Percentiles rank a stretch among this genome's conserved stretches.
Conservation (phyloP, 495 filamentous ascomycete species). For the Pseudevernia furfuracea region DNA sequence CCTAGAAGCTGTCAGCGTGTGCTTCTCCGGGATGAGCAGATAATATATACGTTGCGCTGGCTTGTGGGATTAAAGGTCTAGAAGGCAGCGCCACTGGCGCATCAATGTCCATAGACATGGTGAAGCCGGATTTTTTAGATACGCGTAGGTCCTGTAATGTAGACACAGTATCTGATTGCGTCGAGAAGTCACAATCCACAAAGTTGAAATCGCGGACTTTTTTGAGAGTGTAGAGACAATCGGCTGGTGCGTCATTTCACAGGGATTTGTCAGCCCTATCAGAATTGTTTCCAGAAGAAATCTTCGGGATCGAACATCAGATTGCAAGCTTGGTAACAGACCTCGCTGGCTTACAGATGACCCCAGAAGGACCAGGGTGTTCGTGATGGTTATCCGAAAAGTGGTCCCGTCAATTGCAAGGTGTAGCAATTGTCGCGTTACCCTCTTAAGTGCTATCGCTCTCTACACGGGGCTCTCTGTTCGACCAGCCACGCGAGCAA, state of each 20-base stretch:
- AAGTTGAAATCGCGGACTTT: neutral
- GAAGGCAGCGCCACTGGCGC: conserved; percentile 49
- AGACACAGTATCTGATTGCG: neutral
- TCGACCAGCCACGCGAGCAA: conserved; percentile 4
- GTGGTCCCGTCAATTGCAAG: neutral
- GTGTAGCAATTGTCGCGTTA: conserved; percentile 20
- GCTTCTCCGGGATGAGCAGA: conserved; percentile 14
- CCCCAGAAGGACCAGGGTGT: neutral
- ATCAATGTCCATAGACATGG: conserved; percentile 68
- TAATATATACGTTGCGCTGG: conserved; percentile 52
- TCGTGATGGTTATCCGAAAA: neutral
- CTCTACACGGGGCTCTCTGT: conserved; percentile 10
- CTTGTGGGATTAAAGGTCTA: conserved; percentile 38
- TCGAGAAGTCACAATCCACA: neutral
- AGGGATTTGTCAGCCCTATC: conserved; percentile 12
- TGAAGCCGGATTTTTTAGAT: conserved; percentile 5
- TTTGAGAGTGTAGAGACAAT: neutral
- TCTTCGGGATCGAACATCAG: neutral
- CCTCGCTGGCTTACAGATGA: neutral
- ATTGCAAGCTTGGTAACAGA: neutral
- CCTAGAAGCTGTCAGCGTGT: conserved; percentile 35
- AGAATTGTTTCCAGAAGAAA: neutral
- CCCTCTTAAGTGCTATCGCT: conserved; percentile 18
- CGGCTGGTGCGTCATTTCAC: conserved; percentile 9
- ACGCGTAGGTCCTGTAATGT: neutral